A percentile compares a stretch with the other conserved stretches of the same genome.
Conservation (phyloP, 352 stramenopile genomes). For the Pythium phragmitis region DNA sequence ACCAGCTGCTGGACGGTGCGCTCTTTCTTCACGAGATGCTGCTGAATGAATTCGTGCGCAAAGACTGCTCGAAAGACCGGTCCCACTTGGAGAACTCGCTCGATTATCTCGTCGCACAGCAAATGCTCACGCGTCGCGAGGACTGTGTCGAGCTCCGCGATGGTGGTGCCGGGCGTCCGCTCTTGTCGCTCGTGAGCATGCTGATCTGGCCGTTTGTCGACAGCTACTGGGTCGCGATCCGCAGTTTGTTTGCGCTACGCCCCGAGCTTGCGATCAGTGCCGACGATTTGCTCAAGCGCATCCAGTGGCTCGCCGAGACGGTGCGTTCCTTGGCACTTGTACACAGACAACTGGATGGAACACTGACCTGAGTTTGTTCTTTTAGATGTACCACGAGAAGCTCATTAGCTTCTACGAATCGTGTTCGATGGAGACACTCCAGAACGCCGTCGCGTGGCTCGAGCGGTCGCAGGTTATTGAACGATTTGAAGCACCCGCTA, state of each 20-base stretch:
- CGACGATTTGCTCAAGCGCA: constrained; percentile 71
- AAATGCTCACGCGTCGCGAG: constrained; percentile 32
- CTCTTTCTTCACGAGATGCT: constrained; percentile 80
- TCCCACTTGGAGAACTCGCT: constrained; percentile 45
- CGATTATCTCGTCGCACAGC: constrained; percentile 36
- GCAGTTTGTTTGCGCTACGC: constrained; percentile 68
- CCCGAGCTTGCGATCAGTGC: constrained; percentile 44
- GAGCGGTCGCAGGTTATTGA: constrained; percentile 68
- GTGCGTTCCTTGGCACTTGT: constrained; percentile 17
- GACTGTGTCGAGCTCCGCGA: constrained; percentile 15
- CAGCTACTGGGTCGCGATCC: constrained; percentile 82
- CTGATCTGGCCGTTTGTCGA: constrained; percentile 88
- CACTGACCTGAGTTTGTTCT: neutral
- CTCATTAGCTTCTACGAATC: constrained; percentile 87
- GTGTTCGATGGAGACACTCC: constrained; percentile 80
- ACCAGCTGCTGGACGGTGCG: constrained; percentile 58
- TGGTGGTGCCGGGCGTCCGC: constrained; percentile 26
- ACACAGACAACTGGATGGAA: too few relatives aligned
- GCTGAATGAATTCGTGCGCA: constrained; percentile 77
- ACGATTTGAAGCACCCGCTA: constrained; percentile 28
- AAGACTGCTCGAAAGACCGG: constrained; percentile 51
- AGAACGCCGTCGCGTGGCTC: constrained; percentile 72
- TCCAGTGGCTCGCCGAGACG: constrained; percentile 83
- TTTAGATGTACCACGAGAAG: constrained; percentile 83
- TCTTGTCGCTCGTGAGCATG: constrained; percentile 70